A percentile compares a stretch with the other conserved stretches of the same genome.
Conservation (phyloP, 169 alveolate species). For the Cryptosporidium meleagridis region DNA sequence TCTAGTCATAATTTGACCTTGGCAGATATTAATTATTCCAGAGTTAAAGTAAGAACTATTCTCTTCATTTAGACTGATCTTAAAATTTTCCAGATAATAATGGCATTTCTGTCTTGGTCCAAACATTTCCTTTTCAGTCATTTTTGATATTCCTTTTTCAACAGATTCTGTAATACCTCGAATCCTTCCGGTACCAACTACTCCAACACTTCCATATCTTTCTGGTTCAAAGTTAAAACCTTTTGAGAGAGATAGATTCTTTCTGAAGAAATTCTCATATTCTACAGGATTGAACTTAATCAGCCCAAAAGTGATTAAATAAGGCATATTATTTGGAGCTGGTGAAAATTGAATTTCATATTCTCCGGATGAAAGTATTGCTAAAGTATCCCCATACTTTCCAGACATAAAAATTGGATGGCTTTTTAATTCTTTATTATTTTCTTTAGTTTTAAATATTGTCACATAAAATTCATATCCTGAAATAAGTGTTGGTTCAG, state of each 20-base stretch:
- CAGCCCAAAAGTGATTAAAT: constrained; percentile 51
- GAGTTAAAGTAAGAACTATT: constrained; percentile 42
- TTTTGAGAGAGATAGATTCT: not conserved
- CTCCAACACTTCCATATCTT: constrained; percentile 5
- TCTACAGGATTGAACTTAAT: constrained; percentile 35
- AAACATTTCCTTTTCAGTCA: not conserved
- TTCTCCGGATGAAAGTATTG: constrained; percentile 5
- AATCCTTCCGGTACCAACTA: constrained; percentile 8
- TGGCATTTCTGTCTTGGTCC: constrained; percentile 27
- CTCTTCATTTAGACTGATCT: constrained; percentile 8
- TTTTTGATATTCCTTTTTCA: not conserved
- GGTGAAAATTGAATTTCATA: constrained; percentile 41
- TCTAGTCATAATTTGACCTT: constrained; percentile 25
- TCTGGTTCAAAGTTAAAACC: not conserved
- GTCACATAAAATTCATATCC: constrained; percentile 48
- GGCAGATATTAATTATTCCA: constrained; percentile 60
- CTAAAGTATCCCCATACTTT: constrained; percentile 64
- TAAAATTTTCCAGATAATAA: constrained; percentile 30
- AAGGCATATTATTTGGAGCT: constrained; percentile 53
- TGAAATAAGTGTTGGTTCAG: constrained; percentile 63
- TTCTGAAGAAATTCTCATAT: constrained; percentile 14
- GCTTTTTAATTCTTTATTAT: not conserved
- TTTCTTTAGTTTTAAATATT: constrained; percentile 25
- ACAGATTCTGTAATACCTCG: not conserved
- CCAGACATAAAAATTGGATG: constrained; percentile 50